These are phyloP conservation scores for Candida gigantensis DNA, from an alignment of 1,139 yeast genomes.

Conservation along the genomic window DNA sequence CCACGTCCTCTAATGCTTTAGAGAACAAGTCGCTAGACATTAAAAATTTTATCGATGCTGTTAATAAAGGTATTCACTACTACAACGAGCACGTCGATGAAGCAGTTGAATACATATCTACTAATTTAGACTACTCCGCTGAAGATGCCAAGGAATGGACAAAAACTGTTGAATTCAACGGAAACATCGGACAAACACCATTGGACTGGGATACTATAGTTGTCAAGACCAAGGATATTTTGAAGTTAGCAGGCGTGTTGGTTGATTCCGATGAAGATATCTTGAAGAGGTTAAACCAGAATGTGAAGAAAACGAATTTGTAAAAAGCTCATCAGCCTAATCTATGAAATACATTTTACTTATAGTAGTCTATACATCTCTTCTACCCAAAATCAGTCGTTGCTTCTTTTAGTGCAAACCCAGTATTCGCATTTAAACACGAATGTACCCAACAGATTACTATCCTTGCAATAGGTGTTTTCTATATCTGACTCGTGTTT, in stretches of 20 bases:
- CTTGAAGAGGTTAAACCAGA: conserved; percentile 29
- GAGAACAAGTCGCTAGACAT: conserved; percentile 29
- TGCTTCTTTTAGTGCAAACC: conserved; percentile 48
- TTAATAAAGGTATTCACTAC: conserved; percentile 68
- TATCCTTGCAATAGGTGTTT: conserved; percentile 59
- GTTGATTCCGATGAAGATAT: conserved; percentile 36
- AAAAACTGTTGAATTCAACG: conserved; percentile 67
- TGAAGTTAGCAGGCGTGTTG: conserved; percentile 62
- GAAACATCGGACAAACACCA: conserved; percentile 38
- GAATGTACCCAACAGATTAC: conserved; percentile 55
- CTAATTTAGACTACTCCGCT: conserved; percentile 70
- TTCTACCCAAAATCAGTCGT: too few relatives aligned
- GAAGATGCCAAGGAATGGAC: conserved; percentile 83
- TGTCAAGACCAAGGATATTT: conserved; percentile 58
- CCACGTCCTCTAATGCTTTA: conserved; percentile 44
- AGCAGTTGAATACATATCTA: conserved; percentile 63
- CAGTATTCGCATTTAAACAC: conserved; percentile 70
- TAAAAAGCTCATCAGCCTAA: too few relatives aligned
- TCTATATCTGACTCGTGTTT: conserved; percentile 46
- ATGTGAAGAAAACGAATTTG: conserved; percentile 21
- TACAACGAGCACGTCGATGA: conserved; percentile 63
- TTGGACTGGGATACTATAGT: conserved; percentile 56
- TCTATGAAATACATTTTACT: too few relatives aligned
- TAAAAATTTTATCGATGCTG: conserved; percentile 48
- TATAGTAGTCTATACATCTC: too few relatives aligned